Evolutionary conservation across 306 rosid genomes (phyloP).

Genomic region (Canavalia gladiata): DNA sequence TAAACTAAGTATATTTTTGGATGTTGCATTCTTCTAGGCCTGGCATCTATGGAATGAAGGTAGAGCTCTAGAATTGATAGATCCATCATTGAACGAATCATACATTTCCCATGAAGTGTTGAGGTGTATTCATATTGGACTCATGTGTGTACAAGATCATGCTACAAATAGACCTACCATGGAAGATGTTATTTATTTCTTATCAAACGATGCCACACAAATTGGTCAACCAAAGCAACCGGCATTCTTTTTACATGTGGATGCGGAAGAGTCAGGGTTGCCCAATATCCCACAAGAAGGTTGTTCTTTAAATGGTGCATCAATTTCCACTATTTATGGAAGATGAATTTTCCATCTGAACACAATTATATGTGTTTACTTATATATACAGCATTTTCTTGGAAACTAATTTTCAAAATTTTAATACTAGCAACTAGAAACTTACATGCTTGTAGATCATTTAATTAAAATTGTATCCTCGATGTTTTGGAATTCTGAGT

Average conservation of each 20-base stretch:
- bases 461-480: no score
- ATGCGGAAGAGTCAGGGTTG: background rate
- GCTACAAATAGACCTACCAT: constrained; percentile 58
- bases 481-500: no score
- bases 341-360: background rate
- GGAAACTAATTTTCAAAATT: background rate
- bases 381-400: no score
- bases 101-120: background rate
- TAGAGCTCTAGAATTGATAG: constrained; percentile 38
- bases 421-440: background rate
- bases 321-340: constrained; percentile 19
- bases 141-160: constrained; percentile 56
- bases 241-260: constrained; percentile 28
- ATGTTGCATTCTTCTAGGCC: background rate
- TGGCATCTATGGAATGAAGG: constrained; percentile 26
- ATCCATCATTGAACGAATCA: background rate
- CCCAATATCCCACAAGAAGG: background rate
- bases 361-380: background rate
- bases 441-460: no score
- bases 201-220: constrained; percentile 48
- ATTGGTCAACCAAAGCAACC: constrained; percentile 49
- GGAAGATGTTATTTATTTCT: constrained; percentile 50
- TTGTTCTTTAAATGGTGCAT: constrained; percentile 35
- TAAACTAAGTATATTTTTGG: background rate
- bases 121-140: constrained; percentile 57